Percentiles rank a stretch among this genome's conserved stretches.
Evolutionary conservation across 306 rosid species (phyloP).

Genomic region (Cotoneaster glaucophyllus): DNA sequence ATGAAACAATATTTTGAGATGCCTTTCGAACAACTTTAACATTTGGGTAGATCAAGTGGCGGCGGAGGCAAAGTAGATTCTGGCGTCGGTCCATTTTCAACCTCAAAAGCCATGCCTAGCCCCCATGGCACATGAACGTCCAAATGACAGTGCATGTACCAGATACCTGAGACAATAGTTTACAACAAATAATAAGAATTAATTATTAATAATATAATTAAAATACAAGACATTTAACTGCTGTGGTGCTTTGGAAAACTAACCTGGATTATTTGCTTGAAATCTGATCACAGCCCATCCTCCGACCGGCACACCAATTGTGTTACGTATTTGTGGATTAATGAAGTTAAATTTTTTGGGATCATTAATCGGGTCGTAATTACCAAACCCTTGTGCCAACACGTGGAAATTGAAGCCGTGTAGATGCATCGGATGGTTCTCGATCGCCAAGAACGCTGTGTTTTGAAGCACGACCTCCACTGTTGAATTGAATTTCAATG

Average conservation of each 20-base stretch:
- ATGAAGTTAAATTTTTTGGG: slow-evolving; percentile 32
- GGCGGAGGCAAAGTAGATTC: slow-evolving; percentile 43
- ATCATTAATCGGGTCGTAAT: slow-evolving; percentile 29
- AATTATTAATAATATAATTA: background rate
- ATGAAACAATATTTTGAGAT: background rate
- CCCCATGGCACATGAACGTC: slow-evolving; percentile 76
- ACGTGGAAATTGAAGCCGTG: slow-evolving; percentile 61
- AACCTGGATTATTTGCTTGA: slow-evolving; percentile 42
- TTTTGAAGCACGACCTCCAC: slow-evolving; percentile 54
- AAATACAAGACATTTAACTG: background rate
- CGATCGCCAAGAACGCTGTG: slow-evolving; percentile 20
- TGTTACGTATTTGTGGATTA: slow-evolving; percentile 56
- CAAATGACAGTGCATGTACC: slow-evolving; percentile 65
- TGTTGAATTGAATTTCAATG: slow-evolving; percentile 45
- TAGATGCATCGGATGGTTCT: slow-evolving; percentile 57
- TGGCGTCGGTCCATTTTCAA: slow-evolving; percentile 31
- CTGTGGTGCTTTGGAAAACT: background rate
- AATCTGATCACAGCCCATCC: slow-evolving; percentile 59
- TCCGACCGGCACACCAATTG: slow-evolving; percentile 52
- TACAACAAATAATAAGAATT: background rate
- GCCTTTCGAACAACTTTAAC: slow-evolving; percentile 12
- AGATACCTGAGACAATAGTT: slow-evolving; percentile 31
- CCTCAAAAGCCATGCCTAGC: slow-evolving; percentile 44
- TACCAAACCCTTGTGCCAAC: slow-evolving; percentile 64
- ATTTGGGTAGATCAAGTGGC: slow-evolving; percentile 55